Percentiles rank a stretch among this genome's conserved stretches.
Conservation (phyloP, 441 rosid genomes). For the Oxalis stricta region DNA sequence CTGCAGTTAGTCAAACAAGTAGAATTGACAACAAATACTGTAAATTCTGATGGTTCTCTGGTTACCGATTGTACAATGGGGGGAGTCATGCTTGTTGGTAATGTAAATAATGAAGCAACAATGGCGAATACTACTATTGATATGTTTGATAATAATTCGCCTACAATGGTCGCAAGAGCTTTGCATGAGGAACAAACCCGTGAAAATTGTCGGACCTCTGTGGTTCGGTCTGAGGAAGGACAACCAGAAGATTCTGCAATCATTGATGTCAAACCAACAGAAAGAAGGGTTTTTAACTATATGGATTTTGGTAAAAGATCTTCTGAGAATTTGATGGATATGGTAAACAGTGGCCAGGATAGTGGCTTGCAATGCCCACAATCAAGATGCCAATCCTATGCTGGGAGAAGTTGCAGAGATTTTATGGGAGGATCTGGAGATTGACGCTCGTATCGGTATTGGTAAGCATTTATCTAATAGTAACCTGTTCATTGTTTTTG, state of each 20-base stretch:
- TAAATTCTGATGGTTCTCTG: constrained; percentile 19
- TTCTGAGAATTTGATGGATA: constrained; percentile 20
- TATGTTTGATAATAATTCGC: constrained; percentile 8
- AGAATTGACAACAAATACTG: constrained; percentile 23
- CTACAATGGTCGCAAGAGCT: constrained; percentile 10
- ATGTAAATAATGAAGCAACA: constrained; percentile 16
- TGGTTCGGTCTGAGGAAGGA: constrained; percentile 28
- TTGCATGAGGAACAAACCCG: constrained; percentile 13
- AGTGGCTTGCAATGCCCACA: constrained; percentile 26
- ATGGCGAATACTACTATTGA: constrained; percentile 12
- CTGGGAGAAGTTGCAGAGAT: constrained; percentile 76
- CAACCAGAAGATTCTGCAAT: constrained; percentile 18
- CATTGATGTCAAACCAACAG: constrained; percentile 10
- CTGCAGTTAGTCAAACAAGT: constrained; percentile 16
- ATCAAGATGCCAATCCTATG: constrained; percentile 47
- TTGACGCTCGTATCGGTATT: constrained; percentile 95
- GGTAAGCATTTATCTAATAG: constrained; percentile 37
- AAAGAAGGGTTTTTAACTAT: constrained; percentile 12
- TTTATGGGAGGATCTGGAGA: constrained; percentile 88
- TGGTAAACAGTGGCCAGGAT: constrained; percentile 15
- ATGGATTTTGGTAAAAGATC: constrained; percentile 25
- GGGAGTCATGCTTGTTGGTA: constrained; percentile 15
- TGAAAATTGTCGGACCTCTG: constrained; percentile 15
- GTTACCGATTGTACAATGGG: constrained; percentile 20
- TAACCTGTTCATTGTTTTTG: no score